A percentile compares a stretch with the other conserved stretches of the same genome.
These are phyloP conservation scores for Pythium rhizo-oryzae DNA, from an alignment of 352 stramenopile species.

Conservation along the genomic window DNA sequence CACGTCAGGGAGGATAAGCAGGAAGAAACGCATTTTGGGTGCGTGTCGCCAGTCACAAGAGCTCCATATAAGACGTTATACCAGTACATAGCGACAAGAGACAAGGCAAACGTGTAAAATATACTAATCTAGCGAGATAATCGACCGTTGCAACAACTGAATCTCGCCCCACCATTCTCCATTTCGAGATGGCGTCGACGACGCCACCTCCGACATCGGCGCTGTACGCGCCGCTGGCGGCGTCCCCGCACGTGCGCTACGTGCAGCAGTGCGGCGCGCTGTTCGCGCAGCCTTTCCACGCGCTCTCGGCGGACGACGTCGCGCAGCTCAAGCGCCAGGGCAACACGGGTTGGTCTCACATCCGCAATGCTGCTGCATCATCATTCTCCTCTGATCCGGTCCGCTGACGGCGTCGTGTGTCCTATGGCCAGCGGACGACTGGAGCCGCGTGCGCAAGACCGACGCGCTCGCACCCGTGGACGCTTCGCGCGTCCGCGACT, in stretches of 20 bases:
- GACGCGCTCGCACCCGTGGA: constrained; percentile 24
- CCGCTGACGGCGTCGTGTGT: no score
- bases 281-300: constrained; percentile 33
- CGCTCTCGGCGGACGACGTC: constrained; percentile 55
- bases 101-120: background rate
- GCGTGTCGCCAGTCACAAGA: background rate
- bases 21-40: background rate
- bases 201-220: background rate
- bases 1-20: background rate
- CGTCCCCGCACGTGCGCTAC: constrained; percentile 25
- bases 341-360: constrained; percentile 51
- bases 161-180: background rate
- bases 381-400: background rate
- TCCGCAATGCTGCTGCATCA: no score
- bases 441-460: constrained; percentile 56
- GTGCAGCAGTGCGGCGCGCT: constrained; percentile 20
- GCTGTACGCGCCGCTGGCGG: constrained; percentile 17
- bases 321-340: constrained; percentile 53
- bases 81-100: background rate
- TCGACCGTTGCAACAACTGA: background rate
- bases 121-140: background rate
- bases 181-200: background rate
- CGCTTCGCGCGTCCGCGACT: constrained; percentile 56
- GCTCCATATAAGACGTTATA: background rate
- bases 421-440: constrained; percentile 57